These are phyloP conservation scores for Parmelia sp. DNA, from an alignment of 495 filamentous ascomycete genomes.

Conservation along the genomic window DNA sequence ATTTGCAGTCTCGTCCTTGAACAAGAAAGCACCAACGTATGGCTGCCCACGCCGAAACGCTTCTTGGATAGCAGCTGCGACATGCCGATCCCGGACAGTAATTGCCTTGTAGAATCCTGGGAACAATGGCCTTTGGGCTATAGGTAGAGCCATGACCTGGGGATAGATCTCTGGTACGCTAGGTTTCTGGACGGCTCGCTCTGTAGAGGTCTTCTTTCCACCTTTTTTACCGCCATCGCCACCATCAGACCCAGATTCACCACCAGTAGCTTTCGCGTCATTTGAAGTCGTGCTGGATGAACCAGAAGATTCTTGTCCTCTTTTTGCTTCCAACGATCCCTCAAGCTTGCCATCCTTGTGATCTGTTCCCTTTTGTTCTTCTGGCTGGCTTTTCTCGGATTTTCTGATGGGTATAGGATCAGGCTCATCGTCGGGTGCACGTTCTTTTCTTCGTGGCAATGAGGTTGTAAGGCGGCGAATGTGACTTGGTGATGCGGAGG, in stretches of 20 bases:
- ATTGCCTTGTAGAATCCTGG: slow-evolving; percentile 99
- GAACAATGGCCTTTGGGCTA: slow-evolving; percentile 88
- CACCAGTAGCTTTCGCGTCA: slow-evolving; percentile 35
- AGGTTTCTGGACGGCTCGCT: slow-evolving; percentile 76
- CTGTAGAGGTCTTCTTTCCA: slow-evolving; percentile 58
- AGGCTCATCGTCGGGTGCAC: slow-evolving; percentile 26
- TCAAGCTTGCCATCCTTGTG: slow-evolving; percentile 33
- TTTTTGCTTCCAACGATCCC: slow-evolving; percentile 38
- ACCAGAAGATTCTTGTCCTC: slow-evolving; percentile 28
- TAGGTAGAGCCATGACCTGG: slow-evolving; percentile 98
- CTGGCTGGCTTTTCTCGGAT: slow-evolving; percentile 32
- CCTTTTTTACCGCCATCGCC: slow-evolving; percentile 49
- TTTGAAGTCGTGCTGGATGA: slow-evolving; percentile 18
- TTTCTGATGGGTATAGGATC: slow-evolving; percentile 38
- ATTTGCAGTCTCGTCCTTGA: slow-evolving; percentile 92
- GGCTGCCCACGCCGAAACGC: slow-evolving; percentile 98
- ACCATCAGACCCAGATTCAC: slow-evolving; percentile 42
- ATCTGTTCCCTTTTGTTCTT: slow-evolving; percentile 30
- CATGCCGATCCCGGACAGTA: slow-evolving; percentile 84
- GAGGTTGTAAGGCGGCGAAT: slow-evolving; percentile 23
- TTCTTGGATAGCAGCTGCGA: slow-evolving; percentile 83
- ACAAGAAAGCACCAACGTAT: slow-evolving; percentile 92
- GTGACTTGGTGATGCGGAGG: slow-evolving; percentile 25
- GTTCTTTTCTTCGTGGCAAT: slow-evolving; percentile 24
- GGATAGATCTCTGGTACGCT: slow-evolving; percentile 91